Evolutionary conservation across 139 green algal genomes (phyloP), one percentile per base, ranked within the genome.

Genomic region (Coccomyxa sp.): DNA sequence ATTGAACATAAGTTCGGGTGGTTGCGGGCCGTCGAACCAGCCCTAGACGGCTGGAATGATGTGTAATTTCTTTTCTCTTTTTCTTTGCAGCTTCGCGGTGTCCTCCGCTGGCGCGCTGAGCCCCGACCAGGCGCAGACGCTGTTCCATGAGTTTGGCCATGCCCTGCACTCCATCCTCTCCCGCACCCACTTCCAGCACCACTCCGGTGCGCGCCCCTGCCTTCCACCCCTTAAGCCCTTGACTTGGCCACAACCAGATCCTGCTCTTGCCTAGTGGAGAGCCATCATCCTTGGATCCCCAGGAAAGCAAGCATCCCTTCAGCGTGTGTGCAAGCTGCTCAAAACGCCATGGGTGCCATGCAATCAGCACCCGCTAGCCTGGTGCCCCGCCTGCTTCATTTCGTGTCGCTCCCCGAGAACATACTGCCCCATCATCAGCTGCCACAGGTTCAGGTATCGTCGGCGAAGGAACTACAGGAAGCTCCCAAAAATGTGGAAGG

Each of bases 121-220:
- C 25, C 81, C 30, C 75, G 74, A 79, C 77, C 58, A 86, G 79
- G 76, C 79, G 13, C 31, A 79, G 32, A 96, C 91, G 59, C 88
- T 98, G 32, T 90, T 98, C 27, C 96, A 98, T 79, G 96, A 98
- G 88, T 92, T 97, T 87, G 96, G 96, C 45, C 96, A 98, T 87
- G 95, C 94, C 30, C 80, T 96, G 75, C 92, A 98, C 87, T 95
- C 91, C 60, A 83, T 98, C 75, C 87, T 97, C 25, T 95, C 90
- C 14, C 83, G 91, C 51, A 98, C 95, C 1, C 67, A 85, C 31
- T 97, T 91, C 80, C 95, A 98, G 84, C 95, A 98, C 88, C 81
- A 98, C 27, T 92, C 91, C 67, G 96, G 95, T 75, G 91, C 31
- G 78, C 78, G 18, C 32, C 77, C 13, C 63, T n/a, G 32, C 16